Evolutionary conservation across 1,139 yeast species (phyloP), one percentile per base, ranked within the genome.

Genomic region (Lizanozyma gosingica): DNA sequence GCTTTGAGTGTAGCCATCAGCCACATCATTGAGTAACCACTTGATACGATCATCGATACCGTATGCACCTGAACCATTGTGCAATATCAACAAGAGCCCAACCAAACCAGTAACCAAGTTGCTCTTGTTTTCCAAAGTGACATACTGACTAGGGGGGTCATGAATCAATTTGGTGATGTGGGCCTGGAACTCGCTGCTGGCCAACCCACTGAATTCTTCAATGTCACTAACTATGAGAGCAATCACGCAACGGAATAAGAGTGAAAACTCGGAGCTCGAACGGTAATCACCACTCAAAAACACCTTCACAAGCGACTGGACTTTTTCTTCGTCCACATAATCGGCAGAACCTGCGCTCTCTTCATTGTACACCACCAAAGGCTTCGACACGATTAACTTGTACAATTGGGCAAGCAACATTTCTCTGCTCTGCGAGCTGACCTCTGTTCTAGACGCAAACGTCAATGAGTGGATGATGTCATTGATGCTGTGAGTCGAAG

Each of bases 331-430:
- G 34, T 62, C 59, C 15, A 70, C 65, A 46, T 54, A 65, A 39
- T 56, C 55, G 2, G 47, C 44, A 2, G 66, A 56, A 2, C 66
- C 71, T 2, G 53, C 45, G 37, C 59, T 53, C 41, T 66, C 67
- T 41, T 68, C 73, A 45, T 70, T 70, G 44, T 57, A 60, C 2
- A 65, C 59, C 8, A 59, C 42, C 38, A 16, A 14, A 1, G 74
- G 67, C 45, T 65, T 67, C n/a, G 66, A 60, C 4, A 65, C 72
- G 35, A 63, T 56, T 39, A 68, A 50, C 43, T 64, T 66, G 49
- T 62, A 70, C 40, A 71, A 56, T 50, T 70, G 75, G n/a, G 73
- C 74, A 47, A 70, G 54, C 18, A 71, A 57, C 45, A 71, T 50
- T 46, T 71, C 76, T 40, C 76, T 53, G 9, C 72, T 65, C 42